Conservation (phyloP, 257 asterid genomes). For the Ligustrum vulgare region DNA sequence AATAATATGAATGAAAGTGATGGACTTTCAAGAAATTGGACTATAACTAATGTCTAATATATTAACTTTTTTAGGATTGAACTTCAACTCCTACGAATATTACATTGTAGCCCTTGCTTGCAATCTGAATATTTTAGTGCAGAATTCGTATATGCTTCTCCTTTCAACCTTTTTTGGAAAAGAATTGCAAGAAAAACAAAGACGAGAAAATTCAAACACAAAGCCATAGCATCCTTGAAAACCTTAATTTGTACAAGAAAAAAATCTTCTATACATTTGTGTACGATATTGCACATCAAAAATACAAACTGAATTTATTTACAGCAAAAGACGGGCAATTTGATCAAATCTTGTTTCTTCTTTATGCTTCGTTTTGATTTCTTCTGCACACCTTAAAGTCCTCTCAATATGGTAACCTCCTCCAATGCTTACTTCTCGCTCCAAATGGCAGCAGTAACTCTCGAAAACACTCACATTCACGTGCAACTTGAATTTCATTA, state of each 20-base stretch:
- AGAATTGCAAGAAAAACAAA: background rate
- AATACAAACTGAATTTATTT: background rate
- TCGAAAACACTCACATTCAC: slow-evolving; percentile 88
- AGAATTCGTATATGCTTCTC: too few relatives aligned
- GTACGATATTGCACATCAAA: background rate
- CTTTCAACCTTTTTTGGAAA: too few relatives aligned
- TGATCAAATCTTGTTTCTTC: slow-evolving; percentile 36
- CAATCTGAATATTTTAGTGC: background rate
- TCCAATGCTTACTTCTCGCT: slow-evolving; percentile 90
- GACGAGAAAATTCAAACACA: background rate
- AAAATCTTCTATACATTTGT: background rate
- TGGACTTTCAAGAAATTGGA: too few relatives aligned
- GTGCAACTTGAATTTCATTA: slow-evolving; percentile 84
- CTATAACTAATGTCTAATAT: too few relatives aligned
- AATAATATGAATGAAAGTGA: too few relatives aligned
- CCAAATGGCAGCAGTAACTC: slow-evolving; percentile 92
- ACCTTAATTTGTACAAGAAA: background rate
- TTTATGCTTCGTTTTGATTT: slow-evolving; percentile 62
- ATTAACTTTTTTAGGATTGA: too few relatives aligned
- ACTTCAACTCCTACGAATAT: too few relatives aligned
- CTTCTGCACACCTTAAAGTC: slow-evolving; percentile 86
- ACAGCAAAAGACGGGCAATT: slow-evolving; percentile 36
- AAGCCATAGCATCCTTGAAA: background rate
- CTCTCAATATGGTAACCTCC: slow-evolving; percentile 95
- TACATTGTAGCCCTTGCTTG: background rate